Conservation (phyloP, 2,329 filamentous ascomycete species). For the Aspergillus felis region DNA sequence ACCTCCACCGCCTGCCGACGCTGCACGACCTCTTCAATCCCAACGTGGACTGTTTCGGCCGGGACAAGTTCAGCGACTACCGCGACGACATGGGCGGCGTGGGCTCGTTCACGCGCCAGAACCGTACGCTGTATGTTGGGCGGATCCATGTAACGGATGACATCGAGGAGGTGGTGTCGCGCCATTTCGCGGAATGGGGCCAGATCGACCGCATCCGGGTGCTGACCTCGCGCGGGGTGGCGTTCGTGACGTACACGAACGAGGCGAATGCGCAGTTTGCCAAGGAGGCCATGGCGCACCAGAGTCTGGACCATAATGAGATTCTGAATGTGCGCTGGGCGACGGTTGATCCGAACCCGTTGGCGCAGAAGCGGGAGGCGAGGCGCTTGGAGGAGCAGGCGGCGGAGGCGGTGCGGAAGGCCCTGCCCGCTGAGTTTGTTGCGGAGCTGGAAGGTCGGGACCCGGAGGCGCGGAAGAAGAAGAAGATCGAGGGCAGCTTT, state of each 20-base stretch:
- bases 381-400: constrained; percentile 90
- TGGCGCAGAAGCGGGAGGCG: constrained; percentile 88
- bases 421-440: constrained; percentile 83
- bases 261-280: constrained; percentile 87
- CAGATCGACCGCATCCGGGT: constrained; percentile 85
- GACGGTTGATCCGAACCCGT: constrained; percentile 91
- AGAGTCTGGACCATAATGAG: constrained; percentile 85
- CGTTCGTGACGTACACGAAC: constrained; percentile 90
- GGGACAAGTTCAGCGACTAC: constrained; percentile 91
- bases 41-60: constrained; percentile 91
- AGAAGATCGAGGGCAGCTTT: constrained; percentile 85
- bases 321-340: constrained; percentile 96
- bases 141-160: constrained; percentile 94
- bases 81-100: constrained; percentile 97
- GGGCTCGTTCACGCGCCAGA: constrained; percentile 88
- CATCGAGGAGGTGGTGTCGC: constrained; percentile 90
- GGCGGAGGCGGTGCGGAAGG: constrained; percentile 84
- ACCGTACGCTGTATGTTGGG: constrained; percentile 89
- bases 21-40: constrained; percentile 88
- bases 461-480: constrained; percentile 78
- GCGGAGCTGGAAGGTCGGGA: constrained; percentile 92
- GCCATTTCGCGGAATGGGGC: constrained; percentile 97
- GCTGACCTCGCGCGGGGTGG: constrained; percentile 82
- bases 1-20: constrained; percentile 82
- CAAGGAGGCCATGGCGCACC: constrained; percentile 93